Evolutionary conservation across 345 rosid genomes (phyloP), one percentile per base, ranked within the genome.

Genomic region (Citrus cavaleriei): DNA sequence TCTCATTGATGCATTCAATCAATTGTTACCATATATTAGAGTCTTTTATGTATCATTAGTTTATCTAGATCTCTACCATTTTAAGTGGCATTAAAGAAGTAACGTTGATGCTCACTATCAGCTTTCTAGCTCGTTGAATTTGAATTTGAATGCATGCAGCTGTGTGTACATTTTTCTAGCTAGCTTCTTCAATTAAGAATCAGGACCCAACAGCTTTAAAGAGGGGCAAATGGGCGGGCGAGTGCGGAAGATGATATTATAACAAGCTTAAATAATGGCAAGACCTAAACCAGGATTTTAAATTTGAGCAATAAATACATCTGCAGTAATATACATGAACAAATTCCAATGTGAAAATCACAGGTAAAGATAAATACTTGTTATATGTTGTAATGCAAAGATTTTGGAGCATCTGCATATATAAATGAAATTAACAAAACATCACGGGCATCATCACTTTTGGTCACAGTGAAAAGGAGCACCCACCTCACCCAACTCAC

Each of bases 381-480:
- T 51, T 16, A 51, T 51, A 22, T 0, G 22, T 18, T 16, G 58
- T 18, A 54, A 54, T 49, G 32, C 9, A 66, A 37, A 76, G 24
- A 54, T 21, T n/a, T 46, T 54, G 46, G 37, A 42, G 70, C 70
- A 16, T 46, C 51, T 3, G 18, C 18, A 1, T 13, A 13, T 3
- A 46, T 72, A 72, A 72, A 72, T 57, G 75, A 55, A 57, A 70
- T 32, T 82, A 75, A 85, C 86, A 72, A 82, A 81, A 87, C 80
- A 74, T 90, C 94, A 92, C 94, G 93, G 83, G 85, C 88, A 87
- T 87, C 87, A 74, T 79, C 82, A 59, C 85, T 37, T 42, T 84
- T 37, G 72, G 74, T 74, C 68, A 82, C 77, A 16, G 64, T 64
- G 40, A 61, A 80, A 68, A 77, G 51, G 70, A 71, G 58, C 80